Evolutionary conservation across 495 filamentous ascomycete species (phyloP).

Genomic region (Aspergillus olivimuriae): DNA sequence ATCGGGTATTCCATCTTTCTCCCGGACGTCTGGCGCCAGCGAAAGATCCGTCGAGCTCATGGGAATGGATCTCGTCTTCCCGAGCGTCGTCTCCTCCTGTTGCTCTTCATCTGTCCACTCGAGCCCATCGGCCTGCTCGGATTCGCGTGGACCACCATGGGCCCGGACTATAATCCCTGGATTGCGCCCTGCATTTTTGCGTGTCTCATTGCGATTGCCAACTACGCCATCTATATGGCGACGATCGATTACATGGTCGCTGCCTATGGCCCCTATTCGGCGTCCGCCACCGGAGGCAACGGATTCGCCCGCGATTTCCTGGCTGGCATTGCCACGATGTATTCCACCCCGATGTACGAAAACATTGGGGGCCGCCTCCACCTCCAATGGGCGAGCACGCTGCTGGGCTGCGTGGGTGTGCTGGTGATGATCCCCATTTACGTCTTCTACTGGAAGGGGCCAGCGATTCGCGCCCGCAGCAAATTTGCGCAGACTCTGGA

Average conservation of each 20-base stretch:
- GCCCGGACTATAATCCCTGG: constrained; percentile 55
- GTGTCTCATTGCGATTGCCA: constrained; percentile 59
- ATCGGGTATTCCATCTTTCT: constrained; percentile 59
- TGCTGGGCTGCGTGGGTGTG: constrained; percentile 33
- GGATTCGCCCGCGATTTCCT: constrained; percentile 46
- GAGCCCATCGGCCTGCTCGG: constrained; percentile 62
- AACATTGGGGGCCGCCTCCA: constrained; percentile 26
- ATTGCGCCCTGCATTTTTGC: constrained; percentile 53
- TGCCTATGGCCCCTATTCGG: constrained; percentile 70
- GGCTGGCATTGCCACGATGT: constrained; percentile 41
- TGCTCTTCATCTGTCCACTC: constrained; percentile 59
- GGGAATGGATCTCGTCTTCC: constrained; percentile 46
- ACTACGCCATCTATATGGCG: constrained; percentile 71
- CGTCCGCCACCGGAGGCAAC: constrained; percentile 72
- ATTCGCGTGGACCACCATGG: constrained; percentile 61
- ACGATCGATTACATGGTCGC: constrained; percentile 85
- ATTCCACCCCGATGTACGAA: constrained; percentile 35
- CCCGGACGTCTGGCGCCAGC: constrained; percentile 54
- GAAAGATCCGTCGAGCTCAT: constrained; percentile 30
- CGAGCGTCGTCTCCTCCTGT: constrained; percentile 49
- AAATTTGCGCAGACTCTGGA: constrained; percentile 38
- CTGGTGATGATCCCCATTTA: constrained; percentile 42
- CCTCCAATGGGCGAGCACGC: constrained; percentile 35
- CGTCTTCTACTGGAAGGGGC: constrained; percentile 44
- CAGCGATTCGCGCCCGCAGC: constrained; percentile 32